phyloP scores from a whole-genome alignment of 192 early-diverging fungal genomes.

The Coemansia sp. region DNA sequence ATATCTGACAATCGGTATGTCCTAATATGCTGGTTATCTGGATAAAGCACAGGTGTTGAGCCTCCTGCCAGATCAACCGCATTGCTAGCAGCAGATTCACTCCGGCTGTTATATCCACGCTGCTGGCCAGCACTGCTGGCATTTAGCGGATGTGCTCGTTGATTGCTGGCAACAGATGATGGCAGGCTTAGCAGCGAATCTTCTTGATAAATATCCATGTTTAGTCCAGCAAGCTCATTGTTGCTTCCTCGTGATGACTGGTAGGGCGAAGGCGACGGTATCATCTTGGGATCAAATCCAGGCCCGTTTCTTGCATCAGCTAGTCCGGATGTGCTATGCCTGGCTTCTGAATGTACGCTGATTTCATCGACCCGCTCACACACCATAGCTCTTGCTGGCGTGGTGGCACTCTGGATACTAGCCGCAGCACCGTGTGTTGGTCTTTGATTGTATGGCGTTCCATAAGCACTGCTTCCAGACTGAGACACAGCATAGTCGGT shows the following conservation, averaged over 20 bases:
- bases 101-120: no score
- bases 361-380: conserved; percentile 11
- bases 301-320: neutral
- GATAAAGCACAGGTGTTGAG: neutral
- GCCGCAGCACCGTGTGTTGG: neutral
- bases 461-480: neutral
- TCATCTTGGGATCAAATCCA: conserved; percentile 12
- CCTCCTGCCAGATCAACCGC: neutral
- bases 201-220: conserved; percentile 1
- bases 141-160: neutral
- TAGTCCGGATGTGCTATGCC: neutral
- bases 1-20: conserved; percentile 44
- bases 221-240: neutral
- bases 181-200: conserved; percentile 25
- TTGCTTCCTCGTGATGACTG: conserved; percentile 29
- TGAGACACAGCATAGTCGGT: conserved; percentile 21
- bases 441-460: neutral
- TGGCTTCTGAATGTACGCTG: conserved; percentile 14
- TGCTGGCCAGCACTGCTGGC: no score
- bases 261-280: conserved; percentile 34
- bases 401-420: neutral
- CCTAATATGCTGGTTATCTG: conserved; percentile 1
- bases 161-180: conserved; percentile 1
- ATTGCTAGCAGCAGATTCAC: no score
- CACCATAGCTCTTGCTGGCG: neutral